Evolutionary conservation across 176 grass and related monocot species (phyloP).

Genomic region (Rhynchospora breviuscula): DNA sequence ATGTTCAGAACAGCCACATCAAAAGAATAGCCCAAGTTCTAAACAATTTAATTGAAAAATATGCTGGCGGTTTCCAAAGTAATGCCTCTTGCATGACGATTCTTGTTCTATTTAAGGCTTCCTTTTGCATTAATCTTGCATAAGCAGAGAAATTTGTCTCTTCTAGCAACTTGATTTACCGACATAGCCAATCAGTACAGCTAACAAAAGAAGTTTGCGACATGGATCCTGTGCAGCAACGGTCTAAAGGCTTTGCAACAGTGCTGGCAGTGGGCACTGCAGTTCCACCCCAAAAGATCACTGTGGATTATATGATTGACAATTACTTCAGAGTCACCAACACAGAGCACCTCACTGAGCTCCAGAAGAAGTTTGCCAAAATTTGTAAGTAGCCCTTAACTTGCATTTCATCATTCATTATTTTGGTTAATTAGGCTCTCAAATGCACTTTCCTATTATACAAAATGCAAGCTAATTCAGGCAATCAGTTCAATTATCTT

Average conservation of each 20-base stretch:
- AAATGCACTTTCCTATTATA: neutral
- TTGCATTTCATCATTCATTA: neutral
- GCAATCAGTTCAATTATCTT: neutral
- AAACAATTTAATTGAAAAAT: neutral
- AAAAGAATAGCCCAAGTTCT: neutral
- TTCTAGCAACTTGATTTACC: neutral
- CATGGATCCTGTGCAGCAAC: constrained; percentile 8
- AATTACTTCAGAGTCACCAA: constrained; percentile 18
- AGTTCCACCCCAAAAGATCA: neutral
- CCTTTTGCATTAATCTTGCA: neutral
- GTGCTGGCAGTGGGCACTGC: constrained; percentile 5
- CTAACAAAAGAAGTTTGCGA: neutral
- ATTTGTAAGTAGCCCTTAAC: constrained; percentile 3
- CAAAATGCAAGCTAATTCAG: neutral
- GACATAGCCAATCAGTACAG: neutral
- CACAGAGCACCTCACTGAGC: constrained; percentile 15
- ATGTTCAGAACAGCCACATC: neutral
- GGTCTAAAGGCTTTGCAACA: constrained; percentile 2
- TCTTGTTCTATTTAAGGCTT: neutral
- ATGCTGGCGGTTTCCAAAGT: neutral
- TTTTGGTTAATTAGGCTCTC: neutral
- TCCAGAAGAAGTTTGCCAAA: constrained; percentile 13
- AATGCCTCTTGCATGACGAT: neutral
- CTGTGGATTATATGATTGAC: neutral
- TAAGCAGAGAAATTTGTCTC: neutral